Percentiles rank a stretch among this genome's conserved stretches.
Evolutionary conservation across 2,329 filamentous ascomycete species (phyloP).

Genomic region (Niveomyces coronatus): DNA sequence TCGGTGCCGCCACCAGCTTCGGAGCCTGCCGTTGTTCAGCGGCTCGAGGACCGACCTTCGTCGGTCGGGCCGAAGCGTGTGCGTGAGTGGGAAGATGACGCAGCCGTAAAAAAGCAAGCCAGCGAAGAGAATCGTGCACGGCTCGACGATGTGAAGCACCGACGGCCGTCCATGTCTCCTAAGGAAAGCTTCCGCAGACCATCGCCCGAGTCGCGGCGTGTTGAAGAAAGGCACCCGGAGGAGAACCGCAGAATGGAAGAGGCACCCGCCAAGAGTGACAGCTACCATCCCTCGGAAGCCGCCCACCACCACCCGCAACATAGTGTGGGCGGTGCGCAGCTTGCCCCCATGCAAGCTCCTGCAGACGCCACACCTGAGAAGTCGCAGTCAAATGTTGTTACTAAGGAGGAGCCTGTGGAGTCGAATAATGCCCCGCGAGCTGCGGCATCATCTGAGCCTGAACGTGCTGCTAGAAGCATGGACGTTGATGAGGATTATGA

Average conservation of each 20-base stretch:
- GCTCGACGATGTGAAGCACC: slow-evolving; percentile 72
- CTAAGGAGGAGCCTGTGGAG: slow-evolving; percentile 49
- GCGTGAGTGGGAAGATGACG: slow-evolving; percentile 87
- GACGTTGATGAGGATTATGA: slow-evolving; percentile 97
- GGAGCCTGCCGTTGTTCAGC: slow-evolving; percentile 55
- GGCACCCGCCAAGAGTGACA: slow-evolving; percentile 19
- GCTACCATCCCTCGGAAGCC: slow-evolving; percentile 83
- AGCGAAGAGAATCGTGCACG: slow-evolving; percentile 82
- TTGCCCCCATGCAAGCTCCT: slow-evolving; percentile 51
- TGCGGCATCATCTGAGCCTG: slow-evolving; percentile 54
- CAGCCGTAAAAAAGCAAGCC: slow-evolving; percentile 69
- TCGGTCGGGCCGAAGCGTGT: slow-evolving; percentile 75
- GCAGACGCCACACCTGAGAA: slow-evolving; percentile 42
- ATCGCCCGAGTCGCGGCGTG: slow-evolving; percentile 60
- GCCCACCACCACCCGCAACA: slow-evolving; percentile 62
- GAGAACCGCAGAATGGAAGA: slow-evolving; percentile 35
- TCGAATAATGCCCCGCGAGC: slow-evolving; percentile 34
- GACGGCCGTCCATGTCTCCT: slow-evolving; percentile 66
- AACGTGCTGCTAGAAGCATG: slow-evolving; percentile 81
- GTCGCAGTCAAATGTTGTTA: slow-evolving; percentile 20
- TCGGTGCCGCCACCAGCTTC: slow-evolving; percentile 43
- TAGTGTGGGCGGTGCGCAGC: slow-evolving; percentile 40
- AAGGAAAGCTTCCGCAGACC: slow-evolving; percentile 63
- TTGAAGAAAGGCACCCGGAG: slow-evolving; percentile 54
- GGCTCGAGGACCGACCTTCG: slow-evolving; percentile 60